phyloP scores from a whole-genome alignment of 441 rosid species.

The Eutrema salsugineum region DNA sequence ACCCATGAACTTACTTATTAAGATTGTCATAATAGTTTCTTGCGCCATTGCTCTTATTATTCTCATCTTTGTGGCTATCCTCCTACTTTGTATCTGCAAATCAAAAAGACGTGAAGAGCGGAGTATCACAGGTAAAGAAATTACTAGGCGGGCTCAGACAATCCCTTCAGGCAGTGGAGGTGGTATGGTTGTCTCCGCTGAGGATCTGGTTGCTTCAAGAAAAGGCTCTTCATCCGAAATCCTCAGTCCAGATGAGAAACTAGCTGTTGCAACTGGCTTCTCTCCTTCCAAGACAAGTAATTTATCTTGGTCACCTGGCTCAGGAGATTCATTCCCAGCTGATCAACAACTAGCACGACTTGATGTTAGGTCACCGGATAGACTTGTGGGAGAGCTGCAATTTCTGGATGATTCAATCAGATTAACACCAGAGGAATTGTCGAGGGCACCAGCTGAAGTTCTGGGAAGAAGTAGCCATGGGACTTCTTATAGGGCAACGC shows the following conservation, averaged over 20 bases:
- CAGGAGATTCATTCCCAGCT: constrained; percentile 87
- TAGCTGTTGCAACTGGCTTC: constrained; percentile 58
- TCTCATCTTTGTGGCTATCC: constrained; percentile 74
- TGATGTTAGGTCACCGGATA: constrained; percentile 92
- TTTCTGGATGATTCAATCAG: constrained; percentile 89
- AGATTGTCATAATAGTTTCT: constrained; percentile 70
- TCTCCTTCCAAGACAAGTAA: constrained; percentile 86
- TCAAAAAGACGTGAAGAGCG: constrained; percentile 50
- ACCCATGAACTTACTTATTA: constrained; percentile 49
- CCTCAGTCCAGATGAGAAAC: constrained; percentile 79
- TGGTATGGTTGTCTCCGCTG: constrained; percentile 76
- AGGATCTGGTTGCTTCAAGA: constrained; percentile 69
- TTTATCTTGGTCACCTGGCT: constrained; percentile 86
- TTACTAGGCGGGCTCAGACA: constrained; percentile 38
- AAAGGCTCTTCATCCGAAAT: constrained; percentile 87
- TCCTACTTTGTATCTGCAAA: constrained; percentile 56
- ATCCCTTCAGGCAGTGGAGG: constrained; percentile 68
- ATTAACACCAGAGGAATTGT: constrained; percentile 89
- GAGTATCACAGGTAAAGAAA: constrained; percentile 42
- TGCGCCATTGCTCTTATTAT: constrained; percentile 71
- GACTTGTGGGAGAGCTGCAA: constrained; percentile 88
- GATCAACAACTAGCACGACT: constrained; percentile 76
- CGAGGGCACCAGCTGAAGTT: constrained; percentile 98
- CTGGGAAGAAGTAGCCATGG: constrained; percentile 99
- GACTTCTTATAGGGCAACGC: constrained; percentile 89